Evolutionary conservation across 106 monocot genomes (phyloP).

Genomic region (Dioscorea alata): DNA sequence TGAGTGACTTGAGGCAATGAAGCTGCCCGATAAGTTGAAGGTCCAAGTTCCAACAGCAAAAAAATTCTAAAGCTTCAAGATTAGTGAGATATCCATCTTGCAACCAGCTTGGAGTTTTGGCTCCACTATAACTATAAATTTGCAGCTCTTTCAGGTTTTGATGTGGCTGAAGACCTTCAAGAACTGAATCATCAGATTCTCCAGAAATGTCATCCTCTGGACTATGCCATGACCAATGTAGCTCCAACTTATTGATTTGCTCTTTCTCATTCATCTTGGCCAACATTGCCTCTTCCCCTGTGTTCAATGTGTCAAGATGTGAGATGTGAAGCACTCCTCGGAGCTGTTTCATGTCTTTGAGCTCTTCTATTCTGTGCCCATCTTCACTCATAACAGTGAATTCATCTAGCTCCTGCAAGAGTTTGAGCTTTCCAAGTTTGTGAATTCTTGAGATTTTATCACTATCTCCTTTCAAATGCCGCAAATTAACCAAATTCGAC

Average conservation of each 20-base stretch:
- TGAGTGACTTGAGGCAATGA: too few species aligned
- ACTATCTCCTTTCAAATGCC: neutral
- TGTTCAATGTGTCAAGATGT: neutral
- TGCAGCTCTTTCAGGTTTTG: constrained; percentile 5
- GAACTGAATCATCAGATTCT: neutral
- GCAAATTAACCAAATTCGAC: neutral
- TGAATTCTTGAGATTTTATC: neutral
- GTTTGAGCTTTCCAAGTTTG: neutral
- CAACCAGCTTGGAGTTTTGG: constrained; percentile 19
- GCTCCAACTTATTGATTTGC: neutral
- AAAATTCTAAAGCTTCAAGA: too few species aligned
- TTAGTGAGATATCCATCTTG: neutral
- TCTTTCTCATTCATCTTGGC: neutral
- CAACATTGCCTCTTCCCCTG: neutral
- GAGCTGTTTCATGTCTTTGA: neutral
- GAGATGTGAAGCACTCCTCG: neutral
- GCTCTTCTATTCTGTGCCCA: neutral
- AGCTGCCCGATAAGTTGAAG: too few species aligned
- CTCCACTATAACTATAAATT: neutral
- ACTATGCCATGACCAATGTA: neutral
- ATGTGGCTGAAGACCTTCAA: constrained; percentile 20
- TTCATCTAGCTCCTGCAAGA: neutral
- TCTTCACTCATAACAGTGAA: constrained; percentile 1
- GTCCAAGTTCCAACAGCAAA: too few species aligned
- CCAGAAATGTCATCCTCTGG: too few species aligned